Conservation (phyloP, 768 basidiomycete genomes). For the Kwoniella shandongensis region DNA sequence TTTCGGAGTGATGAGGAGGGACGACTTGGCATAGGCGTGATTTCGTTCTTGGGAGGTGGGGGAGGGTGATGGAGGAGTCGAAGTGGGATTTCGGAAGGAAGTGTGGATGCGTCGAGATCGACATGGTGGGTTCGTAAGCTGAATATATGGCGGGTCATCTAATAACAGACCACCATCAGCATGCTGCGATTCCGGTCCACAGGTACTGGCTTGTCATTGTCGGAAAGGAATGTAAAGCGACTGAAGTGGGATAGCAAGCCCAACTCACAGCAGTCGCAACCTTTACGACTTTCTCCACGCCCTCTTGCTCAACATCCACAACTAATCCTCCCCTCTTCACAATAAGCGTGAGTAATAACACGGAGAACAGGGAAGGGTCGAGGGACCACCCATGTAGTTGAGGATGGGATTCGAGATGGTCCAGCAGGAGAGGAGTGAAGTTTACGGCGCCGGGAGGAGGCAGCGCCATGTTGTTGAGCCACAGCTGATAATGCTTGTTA, state of each 20-base stretch:
- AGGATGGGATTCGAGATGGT: constrained; percentile 10
- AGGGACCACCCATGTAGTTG: constrained; percentile 27
- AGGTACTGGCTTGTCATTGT: too few species aligned
- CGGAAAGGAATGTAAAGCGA: too few species aligned
- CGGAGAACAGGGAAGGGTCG: constrained; percentile 29
- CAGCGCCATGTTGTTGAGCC: constrained; percentile 7
- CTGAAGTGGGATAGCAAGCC: too few species aligned
- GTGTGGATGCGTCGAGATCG: neutral
- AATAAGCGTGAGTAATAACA: constrained; percentile 26
- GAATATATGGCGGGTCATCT: constrained; percentile 21
- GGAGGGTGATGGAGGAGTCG: neutral
- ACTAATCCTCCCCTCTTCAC: constrained; percentile 33
- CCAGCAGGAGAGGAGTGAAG: constrained; percentile 25
- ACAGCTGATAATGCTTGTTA: neutral
- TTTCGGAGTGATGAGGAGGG: constrained; percentile 1
- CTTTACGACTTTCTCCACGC: neutral
- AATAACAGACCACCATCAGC: too few species aligned
- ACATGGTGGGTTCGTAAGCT: constrained; percentile 8
- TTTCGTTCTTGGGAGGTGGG: neutral
- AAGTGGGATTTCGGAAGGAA: neutral
- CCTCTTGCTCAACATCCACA: constrained; percentile 23
- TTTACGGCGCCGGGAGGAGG: constrained; percentile 12
- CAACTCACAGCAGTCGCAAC: neutral
- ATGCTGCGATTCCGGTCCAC: too few species aligned
- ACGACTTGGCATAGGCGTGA: too few species aligned